phyloP scores from a whole-genome alignment of 2,329 filamentous ascomycete genomes.

The Lachnellula cervina region DNA sequence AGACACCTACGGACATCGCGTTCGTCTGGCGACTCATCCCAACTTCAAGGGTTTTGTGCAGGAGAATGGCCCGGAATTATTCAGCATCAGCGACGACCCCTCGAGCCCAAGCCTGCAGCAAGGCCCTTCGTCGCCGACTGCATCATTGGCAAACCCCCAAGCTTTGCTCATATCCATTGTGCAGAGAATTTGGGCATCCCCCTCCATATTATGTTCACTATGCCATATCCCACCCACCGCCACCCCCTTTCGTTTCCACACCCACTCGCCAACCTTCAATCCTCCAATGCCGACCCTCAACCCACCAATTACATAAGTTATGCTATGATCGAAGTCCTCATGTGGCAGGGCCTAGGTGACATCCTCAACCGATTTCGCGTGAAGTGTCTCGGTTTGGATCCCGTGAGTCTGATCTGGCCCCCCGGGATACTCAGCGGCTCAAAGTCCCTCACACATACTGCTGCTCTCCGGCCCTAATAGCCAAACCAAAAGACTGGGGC shows the following conservation, averaged over 20 bases:
- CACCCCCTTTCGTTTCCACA: slow-evolving; percentile 66
- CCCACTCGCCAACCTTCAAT: slow-evolving; percentile 70
- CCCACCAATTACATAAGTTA: slow-evolving; percentile 80
- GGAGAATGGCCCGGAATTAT: slow-evolving; percentile 73
- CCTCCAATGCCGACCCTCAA: slow-evolving; percentile 63
- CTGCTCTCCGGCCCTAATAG: slow-evolving; percentile 61
- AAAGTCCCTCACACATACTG: slow-evolving; percentile 73
- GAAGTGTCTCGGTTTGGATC: slow-evolving; percentile 64
- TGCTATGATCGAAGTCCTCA: slow-evolving; percentile 76
- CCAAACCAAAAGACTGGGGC: slow-evolving; percentile 65
- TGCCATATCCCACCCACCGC: slow-evolving; percentile 74
- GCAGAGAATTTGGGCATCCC: slow-evolving; percentile 75
- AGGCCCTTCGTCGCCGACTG: slow-evolving; percentile 64
- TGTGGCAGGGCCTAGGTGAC: slow-evolving; percentile 80
- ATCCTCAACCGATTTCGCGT: slow-evolving; percentile 70
- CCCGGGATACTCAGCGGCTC: slow-evolving; percentile 67
- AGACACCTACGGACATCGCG: slow-evolving; percentile 63
- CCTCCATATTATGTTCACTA: slow-evolving; percentile 83
- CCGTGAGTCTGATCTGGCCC: slow-evolving; percentile 71
- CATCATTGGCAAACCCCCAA: slow-evolving; percentile 82
- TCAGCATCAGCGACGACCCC: slow-evolving; percentile 75
- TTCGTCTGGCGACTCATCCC: slow-evolving; percentile 74
- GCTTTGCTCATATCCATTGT: slow-evolving; percentile 73
- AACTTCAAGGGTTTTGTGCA: slow-evolving; percentile 73
- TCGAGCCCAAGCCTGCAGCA: slow-evolving; percentile 58